phyloP scores from a whole-genome alignment of 148 eudicot genomes.

The Diospyros lotus region DNA sequence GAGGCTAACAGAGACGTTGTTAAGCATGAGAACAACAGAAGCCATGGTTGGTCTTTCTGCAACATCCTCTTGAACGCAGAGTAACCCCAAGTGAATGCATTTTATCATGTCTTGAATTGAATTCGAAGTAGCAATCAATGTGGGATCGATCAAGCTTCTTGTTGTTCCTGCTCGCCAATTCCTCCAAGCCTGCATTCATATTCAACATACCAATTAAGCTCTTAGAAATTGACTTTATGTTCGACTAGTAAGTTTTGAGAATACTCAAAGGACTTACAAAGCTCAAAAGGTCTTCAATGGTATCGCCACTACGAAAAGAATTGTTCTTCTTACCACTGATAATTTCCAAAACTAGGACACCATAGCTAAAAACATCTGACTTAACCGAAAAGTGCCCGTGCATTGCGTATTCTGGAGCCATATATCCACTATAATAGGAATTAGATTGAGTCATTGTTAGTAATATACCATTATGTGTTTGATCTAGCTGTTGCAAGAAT shows the following conservation, averaged over 20 bases:
- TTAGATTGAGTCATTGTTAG: neutral
- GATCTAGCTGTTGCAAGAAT: neutral
- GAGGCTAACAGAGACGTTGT: no score
- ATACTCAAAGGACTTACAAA: conserved; percentile 19
- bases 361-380: conserved; percentile 24
- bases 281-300: conserved; percentile 15
- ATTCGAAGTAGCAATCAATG: neutral
- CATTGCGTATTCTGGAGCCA: conserved; percentile 20
- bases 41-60: no score
- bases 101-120: conserved; percentile 10
- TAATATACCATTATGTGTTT: neutral
- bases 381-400: conserved; percentile 19
- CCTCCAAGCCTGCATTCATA: conserved; percentile 17
- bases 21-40: no score
- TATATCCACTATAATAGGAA: conserved; percentile 13
- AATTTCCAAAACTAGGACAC: conserved; percentile 25
- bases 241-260: no score
- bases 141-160: conserved; percentile 16
- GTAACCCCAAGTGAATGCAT: conserved; percentile 18
- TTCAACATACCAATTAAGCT: neutral
- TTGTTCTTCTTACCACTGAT: conserved; percentile 17
- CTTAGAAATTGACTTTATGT: neutral
- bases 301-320: conserved; percentile 12
- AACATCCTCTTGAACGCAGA: conserved; percentile 11
- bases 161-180: conserved; percentile 20